A percentile compares a stretch with the other conserved stretches of the same genome.
phyloP scores from a whole-genome alignment of 108 stramenopile genomes.

The Epithemia pelagica region DNA sequence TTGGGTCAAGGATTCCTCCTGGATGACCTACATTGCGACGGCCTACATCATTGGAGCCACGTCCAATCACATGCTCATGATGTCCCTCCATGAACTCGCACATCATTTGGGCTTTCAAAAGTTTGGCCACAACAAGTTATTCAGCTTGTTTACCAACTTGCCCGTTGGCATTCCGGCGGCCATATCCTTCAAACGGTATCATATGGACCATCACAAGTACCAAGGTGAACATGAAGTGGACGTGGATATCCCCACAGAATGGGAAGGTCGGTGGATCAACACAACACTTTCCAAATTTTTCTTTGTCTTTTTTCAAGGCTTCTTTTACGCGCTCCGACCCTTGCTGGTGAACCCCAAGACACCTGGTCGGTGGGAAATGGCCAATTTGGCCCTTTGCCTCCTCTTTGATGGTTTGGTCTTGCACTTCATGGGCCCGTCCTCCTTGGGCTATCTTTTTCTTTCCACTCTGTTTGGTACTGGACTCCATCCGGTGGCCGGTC shows the following conservation, averaged over 20 bases:
- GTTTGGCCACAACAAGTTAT: constrained; percentile 53
- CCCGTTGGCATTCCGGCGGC: constrained; percentile 81
- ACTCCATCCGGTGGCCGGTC: constrained; percentile 92
- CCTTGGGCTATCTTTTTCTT: constrained; percentile 67
- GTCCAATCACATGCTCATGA: constrained; percentile 76
- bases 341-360: constrained; percentile 73
- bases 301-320: constrained; percentile 75
- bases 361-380: constrained; percentile 41
- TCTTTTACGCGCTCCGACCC: constrained; percentile 87
- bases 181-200: constrained; percentile 89
- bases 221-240: constrained; percentile 84
- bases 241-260: constrained; percentile 79
- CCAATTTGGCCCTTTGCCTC: constrained; percentile 51
- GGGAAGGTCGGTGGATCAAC: constrained; percentile 73
- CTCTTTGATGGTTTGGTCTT: constrained; percentile 55
- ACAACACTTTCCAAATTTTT: constrained; percentile 63
- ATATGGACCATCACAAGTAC: constrained; percentile 90
- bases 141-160: constrained; percentile 84
- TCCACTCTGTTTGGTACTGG: constrained; percentile 81
- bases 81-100: constrained; percentile 87
- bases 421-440: constrained; percentile 51
- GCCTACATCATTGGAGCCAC: constrained; percentile 72
- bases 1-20: constrained; percentile 19
- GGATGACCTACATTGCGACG: constrained; percentile 31
- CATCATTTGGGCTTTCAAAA: constrained; percentile 84